Conservation (phyloP, 768 basidiomycete species). For the Rhodotorula diobovata region DNA sequence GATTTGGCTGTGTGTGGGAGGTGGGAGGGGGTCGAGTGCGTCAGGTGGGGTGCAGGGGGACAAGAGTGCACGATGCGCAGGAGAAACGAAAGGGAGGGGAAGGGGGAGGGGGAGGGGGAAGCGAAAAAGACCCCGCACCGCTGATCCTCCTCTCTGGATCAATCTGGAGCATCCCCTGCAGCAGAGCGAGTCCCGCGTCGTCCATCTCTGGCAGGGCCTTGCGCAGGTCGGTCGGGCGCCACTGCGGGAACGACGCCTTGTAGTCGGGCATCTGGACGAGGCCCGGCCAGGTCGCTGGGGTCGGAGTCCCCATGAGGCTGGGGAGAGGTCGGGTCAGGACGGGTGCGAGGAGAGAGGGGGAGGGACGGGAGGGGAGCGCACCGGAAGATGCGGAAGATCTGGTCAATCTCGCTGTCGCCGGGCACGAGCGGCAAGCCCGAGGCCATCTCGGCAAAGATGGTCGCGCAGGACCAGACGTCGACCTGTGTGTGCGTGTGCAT, state of each 20-base stretch:
- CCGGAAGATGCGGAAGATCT: constrained; percentile 99
- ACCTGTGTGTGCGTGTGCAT: constrained; percentile 55
- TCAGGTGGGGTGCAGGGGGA: no score
- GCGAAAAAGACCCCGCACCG: constrained; percentile 7
- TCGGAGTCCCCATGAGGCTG: constrained; percentile 90
- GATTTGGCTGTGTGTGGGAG: constrained; percentile 20
- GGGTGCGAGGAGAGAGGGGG: background rate
- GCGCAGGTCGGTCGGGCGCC: constrained; percentile 63
- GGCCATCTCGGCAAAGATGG: constrained; percentile 98
- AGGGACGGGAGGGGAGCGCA: constrained; percentile 43
- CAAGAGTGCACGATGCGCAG: no score
- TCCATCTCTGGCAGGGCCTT: constrained; percentile 37
- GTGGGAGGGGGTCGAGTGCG: no score
- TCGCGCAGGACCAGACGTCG: constrained; percentile 98
- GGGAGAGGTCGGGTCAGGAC: background rate
- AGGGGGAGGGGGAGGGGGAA: background rate
- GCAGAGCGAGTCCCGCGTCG: constrained; percentile 30
- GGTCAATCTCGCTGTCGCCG: constrained; percentile 98
- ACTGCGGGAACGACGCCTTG: constrained; percentile 93
- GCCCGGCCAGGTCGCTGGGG: constrained; percentile 83
- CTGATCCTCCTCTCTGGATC: constrained; percentile 37
- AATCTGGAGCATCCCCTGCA: constrained; percentile 34
- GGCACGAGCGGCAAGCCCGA: constrained; percentile 58
- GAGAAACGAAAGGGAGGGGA: no score
- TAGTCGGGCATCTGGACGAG: constrained; percentile 83